phyloP scores from a whole-genome alignment of 768 basidiomycete genomes.

The Boletus rubropictus region DNA sequence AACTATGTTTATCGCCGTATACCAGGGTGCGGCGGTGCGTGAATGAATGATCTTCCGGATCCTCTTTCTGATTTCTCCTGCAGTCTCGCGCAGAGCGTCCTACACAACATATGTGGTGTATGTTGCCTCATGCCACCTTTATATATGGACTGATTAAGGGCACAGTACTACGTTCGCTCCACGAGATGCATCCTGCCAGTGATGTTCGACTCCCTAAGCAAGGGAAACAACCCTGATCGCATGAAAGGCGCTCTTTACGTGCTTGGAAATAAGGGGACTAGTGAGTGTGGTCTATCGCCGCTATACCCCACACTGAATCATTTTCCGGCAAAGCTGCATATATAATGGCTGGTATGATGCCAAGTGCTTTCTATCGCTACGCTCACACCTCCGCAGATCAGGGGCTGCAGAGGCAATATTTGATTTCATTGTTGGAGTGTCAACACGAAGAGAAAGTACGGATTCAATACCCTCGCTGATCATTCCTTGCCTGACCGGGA shows the following conservation, averaged over 20 bases:
- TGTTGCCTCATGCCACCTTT: conserved; percentile 21
- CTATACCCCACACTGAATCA: conserved; percentile 4
- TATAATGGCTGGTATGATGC: conserved; percentile 56
- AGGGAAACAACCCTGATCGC: conserved; percentile 81
- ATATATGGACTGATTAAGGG: conserved; percentile 7
- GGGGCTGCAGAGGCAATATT: conserved; percentile 48
- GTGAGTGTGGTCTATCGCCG: conserved; percentile 33
- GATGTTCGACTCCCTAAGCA: conserved; percentile 55
- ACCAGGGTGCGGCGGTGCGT: conserved; percentile 68
- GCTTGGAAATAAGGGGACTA: conserved; percentile 64
- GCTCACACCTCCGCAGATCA: conserved; percentile 40
- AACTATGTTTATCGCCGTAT: conserved; percentile 75
- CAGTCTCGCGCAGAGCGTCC: conserved; percentile 64
- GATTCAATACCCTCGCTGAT: conserved; percentile 7
- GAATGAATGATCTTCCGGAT: background rate
- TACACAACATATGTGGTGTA: conserved; percentile 61
- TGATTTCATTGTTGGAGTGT: conserved; percentile 61
- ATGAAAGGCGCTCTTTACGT: conserved; percentile 94
- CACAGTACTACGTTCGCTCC: conserved; percentile 65
- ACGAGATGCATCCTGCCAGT: conserved; percentile 59
- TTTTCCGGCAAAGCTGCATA: conserved; percentile 46
- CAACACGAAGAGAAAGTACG: conserved; percentile 82
- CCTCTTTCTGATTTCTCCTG: conserved; percentile 2
- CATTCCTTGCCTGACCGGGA: conserved; percentile 46
- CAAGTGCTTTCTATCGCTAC: conserved; percentile 1